Percentiles rank a stretch among this genome's conserved stretches.
Conservation (phyloP, 495 filamentous ascomycete species). For the Aspergillus ellipticus region DNA sequence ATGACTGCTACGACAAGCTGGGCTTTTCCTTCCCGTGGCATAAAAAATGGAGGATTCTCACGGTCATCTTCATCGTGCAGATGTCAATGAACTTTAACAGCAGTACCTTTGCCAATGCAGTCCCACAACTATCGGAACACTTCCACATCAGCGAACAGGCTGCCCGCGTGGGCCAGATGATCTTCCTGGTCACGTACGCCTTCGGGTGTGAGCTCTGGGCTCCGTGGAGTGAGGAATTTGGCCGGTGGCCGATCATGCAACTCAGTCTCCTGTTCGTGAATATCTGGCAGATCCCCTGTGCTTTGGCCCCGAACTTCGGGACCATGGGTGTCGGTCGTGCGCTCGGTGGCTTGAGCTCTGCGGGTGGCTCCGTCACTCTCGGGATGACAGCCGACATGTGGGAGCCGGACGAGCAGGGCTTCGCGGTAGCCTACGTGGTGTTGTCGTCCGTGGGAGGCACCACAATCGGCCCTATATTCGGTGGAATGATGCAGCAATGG, state of each 20-base stretch:
- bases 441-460: conserved; percentile 74
- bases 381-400: conserved; percentile 83
- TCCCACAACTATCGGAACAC: conserved; percentile 55
- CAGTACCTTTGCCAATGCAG: conserved; percentile 64
- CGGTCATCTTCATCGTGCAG: conserved; percentile 71
- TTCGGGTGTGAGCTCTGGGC: conserved; percentile 84
- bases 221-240: conserved; percentile 76
- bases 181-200: conserved; percentile 71
- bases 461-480: conserved; percentile 72
- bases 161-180: conserved; percentile 61
- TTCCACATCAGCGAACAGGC: conserved; percentile 62
- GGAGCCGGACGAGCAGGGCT: conserved; percentile 63
- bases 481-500: conserved; percentile 67
- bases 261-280: conserved; percentile 67
- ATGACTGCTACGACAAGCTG: conserved; percentile 60
- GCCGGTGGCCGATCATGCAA: conserved; percentile 71
- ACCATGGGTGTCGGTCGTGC: conserved; percentile 62
- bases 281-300: conserved; percentile 70
- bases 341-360: conserved; percentile 67
- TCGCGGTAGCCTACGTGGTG: conserved; percentile 68
- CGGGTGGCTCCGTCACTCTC: conserved; percentile 75
- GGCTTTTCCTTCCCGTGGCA: conserved; percentile 60
- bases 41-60: conserved; percentile 75
- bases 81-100: conserved; percentile 87
- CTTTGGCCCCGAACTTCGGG: conserved; percentile 64